These are phyloP conservation scores for Psilocybe cubensis DNA, from an alignment of 768 basidiomycete genomes.

Conservation along the genomic window DNA sequence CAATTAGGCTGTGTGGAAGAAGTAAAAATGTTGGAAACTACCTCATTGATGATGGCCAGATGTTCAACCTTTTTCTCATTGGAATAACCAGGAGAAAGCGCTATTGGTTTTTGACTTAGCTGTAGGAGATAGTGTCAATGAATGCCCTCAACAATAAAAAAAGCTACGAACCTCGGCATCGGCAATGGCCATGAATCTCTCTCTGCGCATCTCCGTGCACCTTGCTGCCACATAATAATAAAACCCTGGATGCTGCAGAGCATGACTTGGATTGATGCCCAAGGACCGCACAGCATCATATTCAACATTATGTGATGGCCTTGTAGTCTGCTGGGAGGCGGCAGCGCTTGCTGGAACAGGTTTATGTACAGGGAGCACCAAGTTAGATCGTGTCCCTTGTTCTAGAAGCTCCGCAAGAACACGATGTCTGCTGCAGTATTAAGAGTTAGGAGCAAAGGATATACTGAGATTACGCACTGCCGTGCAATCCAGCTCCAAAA, in stretches of 20 bases:
- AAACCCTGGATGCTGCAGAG: conserved; percentile 89
- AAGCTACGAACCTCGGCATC: conserved; percentile 55
- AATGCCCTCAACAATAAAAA: not conserved
- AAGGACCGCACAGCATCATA: conserved; percentile 62
- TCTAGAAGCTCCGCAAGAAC: conserved; percentile 91
- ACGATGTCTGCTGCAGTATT: conserved; percentile 62
- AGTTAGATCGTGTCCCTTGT: conserved; percentile 67
- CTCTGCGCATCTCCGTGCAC: conserved; percentile 78
- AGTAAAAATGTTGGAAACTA: conserved; percentile 25
- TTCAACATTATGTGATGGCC: conserved; percentile 35
- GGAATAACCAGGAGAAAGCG: conserved; percentile 68
- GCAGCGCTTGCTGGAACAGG: conserved; percentile 38
- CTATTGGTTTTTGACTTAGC: conserved; percentile 34
- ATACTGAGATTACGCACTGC: conserved; percentile 59
- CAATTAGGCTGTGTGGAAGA: conserved; percentile 1
- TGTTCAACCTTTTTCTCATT: conserved; percentile 97
- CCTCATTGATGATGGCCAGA: conserved; percentile 81
- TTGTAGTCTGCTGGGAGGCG: conserved; percentile 20
- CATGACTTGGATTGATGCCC: conserved; percentile 79
- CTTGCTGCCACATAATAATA: conserved; percentile 90
- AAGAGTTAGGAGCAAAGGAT: not conserved
- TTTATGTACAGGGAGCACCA: conserved; percentile 63
- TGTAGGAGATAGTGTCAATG: not conserved
- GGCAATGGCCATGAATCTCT: conserved; percentile 63
- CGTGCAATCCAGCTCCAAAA: conserved; percentile 97